Evolutionary conservation across 2,329 filamentous ascomycete genomes (phyloP).

Genomic region (Parastagonospora nodorum): DNA sequence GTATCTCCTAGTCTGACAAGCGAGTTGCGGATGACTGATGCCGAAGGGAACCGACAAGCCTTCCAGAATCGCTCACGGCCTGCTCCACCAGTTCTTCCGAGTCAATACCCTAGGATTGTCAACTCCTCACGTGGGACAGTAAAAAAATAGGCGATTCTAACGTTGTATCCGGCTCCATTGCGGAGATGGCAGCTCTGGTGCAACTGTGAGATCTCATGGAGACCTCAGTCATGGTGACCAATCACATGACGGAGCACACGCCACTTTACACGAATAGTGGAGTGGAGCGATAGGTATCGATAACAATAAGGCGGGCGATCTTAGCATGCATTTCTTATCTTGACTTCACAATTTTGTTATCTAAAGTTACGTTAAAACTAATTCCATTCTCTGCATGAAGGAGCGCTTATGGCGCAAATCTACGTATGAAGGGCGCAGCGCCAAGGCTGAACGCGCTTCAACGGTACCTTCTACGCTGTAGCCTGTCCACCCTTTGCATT

Average conservation of each 20-base stretch:
- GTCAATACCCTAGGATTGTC: neutral
- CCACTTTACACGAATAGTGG: conserved; percentile 7
- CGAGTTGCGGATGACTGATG: neutral
- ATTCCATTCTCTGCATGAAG: conserved; percentile 6
- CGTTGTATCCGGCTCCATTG: neutral
- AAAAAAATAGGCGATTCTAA: neutral
- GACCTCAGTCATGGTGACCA: conserved; percentile 2
- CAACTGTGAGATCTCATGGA: too few species aligned
- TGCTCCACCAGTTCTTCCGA: neutral
- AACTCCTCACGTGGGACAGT: neutral
- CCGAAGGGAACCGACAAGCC: neutral
- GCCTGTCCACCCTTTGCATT: conserved; percentile 8
- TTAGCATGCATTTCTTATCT: conserved; percentile 17
- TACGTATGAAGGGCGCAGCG: conserved; percentile 22
- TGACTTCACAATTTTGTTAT: conserved; percentile 18
- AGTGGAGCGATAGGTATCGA: conserved; percentile 16
- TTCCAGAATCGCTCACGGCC: neutral
- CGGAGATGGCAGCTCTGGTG: neutral
- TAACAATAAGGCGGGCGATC: conserved; percentile 7
- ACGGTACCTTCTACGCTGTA: conserved; percentile 1
- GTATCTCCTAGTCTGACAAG: neutral
- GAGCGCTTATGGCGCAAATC: conserved; percentile 14
- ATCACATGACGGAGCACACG: conserved; percentile 7
- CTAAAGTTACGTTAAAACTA: conserved; percentile 27
- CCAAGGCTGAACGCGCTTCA: conserved; percentile 20